Evolutionary conservation across 1,284 basidiomycete species (phyloP), one percentile per base, ranked within the genome.

Genomic region (Pseudozyma sp.): DNA sequence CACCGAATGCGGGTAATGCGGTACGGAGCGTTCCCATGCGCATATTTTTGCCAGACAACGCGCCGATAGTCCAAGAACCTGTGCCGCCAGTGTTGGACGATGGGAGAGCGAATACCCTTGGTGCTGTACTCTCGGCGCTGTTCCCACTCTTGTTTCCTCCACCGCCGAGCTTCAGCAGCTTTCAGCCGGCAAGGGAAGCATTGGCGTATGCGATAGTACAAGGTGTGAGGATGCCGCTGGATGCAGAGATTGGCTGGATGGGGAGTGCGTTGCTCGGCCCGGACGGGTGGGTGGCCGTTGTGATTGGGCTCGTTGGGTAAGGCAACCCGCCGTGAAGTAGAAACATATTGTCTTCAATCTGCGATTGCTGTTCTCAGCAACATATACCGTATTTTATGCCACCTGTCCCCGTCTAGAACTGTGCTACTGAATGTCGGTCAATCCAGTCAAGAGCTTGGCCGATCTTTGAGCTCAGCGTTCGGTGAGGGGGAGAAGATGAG

Each of bases 191-290:
- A 18, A 67, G 73, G 1, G 78, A 84, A 9, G 86, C 85, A 0
- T 76, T 88, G 47, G 87, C 87, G 0, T 81, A 85, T 80, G 89
- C 92, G 0, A 85, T 97, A 52, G 88, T 95, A 16, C 95, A 97
- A 83, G 96, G 96, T 5, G 90, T 98, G n/a, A 86, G 90, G 2
- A 87, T 92, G 3, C 96, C 96, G 0, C 87, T 90, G 16, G 95
- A 97, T 48, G 88, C 93, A 1, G 95, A 97, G 81, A 88, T 98
- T 82, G 93, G 92, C 1, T 98, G 95, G 95, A 85, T 98, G 13
- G 93, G 93, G 13, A 91, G 93, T 12, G 94, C 93, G 77, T 87
- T 97, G 85, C 89, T 91, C 13, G 94, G 94, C 11, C 93, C 94
- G 7, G 96, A 98, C 83, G 96, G 96, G 8, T 98, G 95, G 95